Evolutionary conservation across 371 early-diverging fungal species (phyloP), one percentile per base, ranked within the genome.

Genomic region (Smittium culicis): DNA sequence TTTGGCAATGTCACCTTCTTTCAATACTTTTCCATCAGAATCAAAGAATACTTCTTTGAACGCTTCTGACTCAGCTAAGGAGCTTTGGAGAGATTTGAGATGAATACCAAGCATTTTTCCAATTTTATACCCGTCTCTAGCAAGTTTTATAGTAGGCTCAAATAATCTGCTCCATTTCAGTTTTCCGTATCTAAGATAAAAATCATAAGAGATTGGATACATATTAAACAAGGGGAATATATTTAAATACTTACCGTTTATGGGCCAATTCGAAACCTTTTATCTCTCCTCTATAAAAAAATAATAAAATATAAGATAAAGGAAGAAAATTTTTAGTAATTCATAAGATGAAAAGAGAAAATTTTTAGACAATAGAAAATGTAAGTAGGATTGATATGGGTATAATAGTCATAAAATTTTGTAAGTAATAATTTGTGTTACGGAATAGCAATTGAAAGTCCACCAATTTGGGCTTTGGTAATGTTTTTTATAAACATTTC

Each of bases 111-210:
- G 34, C 63, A 63, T 32, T 63, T n/a, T n/a, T n/a, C 63, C 63
- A 31, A 63, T 27, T 33, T 63, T 63, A 35, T 63, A 96, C 0
- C 98, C 98, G 29, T 91, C 76, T 33, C 86, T 75, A 8, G 91
- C 85, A 35, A 98, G 73, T 34, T 79, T 75, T 54, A 98, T 87
- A 0, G 91, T 79, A 2, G 94, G 92, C 65, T 76, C 81, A 77
- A 99, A 88, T 27, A 99, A 77, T 1, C 81, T 71, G 5, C 75
- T 70, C 99, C 99, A 99, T 0, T 88, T 80, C 14, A 96, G 77
- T 68, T 82, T 87, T 3, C 97, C 97, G 65, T 73, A 76, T 62
- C 60, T 59, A 59, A 59, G 16, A 27, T 11, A 59, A 20, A 45
- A 45, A 45, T 45, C 20, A 45, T 11, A 45, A 45, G 20, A n/a